Conservation (phyloP, 345 rosid species). For the Citropsis articulata region DNA sequence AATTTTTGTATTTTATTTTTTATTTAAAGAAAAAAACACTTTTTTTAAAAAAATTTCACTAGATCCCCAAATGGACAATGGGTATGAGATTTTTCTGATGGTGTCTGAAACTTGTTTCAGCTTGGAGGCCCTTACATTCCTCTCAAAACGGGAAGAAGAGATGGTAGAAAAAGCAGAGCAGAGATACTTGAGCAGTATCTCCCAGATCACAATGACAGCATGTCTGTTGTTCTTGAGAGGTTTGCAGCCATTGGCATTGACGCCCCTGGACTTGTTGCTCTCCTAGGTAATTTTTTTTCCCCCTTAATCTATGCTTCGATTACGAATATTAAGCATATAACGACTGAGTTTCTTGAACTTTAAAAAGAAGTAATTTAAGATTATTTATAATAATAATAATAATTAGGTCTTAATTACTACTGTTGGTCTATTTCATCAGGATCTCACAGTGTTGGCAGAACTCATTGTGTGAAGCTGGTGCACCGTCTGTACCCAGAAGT, state of each 20-base stretch:
- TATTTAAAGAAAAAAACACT: too few relatives aligned
- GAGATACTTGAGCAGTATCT: conserved; percentile 71
- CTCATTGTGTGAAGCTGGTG: conserved; percentile 91
- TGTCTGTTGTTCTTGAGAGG: conserved; percentile 78
- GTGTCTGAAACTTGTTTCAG: conserved; percentile 30
- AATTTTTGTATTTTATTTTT: too few relatives aligned
- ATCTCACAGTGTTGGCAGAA: conserved; percentile 92
- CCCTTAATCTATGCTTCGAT: background rate
- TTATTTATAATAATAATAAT: too few relatives aligned
- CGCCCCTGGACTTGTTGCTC: conserved; percentile 77
- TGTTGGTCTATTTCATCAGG: conserved; percentile 32
- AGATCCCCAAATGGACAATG: background rate
- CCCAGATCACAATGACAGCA: conserved; percentile 93
- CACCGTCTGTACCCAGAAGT: conserved; percentile 90
- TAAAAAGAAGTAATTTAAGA: background rate
- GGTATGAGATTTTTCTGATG: background rate
- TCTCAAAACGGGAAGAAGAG: conserved; percentile 89
- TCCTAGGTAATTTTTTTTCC: conserved; percentile 35
- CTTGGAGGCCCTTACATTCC: conserved; percentile 92
- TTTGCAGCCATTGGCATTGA: conserved; percentile 76
- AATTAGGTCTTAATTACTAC: background rate
- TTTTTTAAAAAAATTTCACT: background rate
- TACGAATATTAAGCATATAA: background rate
- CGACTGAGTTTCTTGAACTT: background rate
- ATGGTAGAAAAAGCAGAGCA: conserved; percentile 84